Base-by-base conservation (phyloP, 495 filamentous ascomycete genomes). In the Daldinia concentrica region DNA sequence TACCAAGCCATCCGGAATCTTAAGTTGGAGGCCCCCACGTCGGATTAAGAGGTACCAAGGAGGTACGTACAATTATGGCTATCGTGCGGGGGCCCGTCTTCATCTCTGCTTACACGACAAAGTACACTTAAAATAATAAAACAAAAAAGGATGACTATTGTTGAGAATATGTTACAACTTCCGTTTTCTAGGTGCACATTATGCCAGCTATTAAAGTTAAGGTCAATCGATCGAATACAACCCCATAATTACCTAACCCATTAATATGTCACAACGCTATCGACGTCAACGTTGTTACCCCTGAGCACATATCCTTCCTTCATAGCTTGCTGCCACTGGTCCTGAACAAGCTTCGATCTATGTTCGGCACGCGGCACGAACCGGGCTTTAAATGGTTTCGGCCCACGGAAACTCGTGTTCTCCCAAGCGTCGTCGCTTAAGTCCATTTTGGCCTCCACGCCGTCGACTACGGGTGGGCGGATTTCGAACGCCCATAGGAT, bases 401-500 rank as follows among this genome's bases (percentile, higher is more conserved):
- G 66, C 1, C n/a, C 29, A 1, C 17, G 15, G 58, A 62, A 62
- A 5, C 50, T 34, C 6, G 50, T 52, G 19, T 56, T 32, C 36
- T 41, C 66, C 27, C 34, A 69, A 12, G 50, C 66, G 17, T 69
- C 45, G 12, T 63, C 72, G 55, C 74, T 77, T 11, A 71, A 67
- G 43, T 79, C 71, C 6, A 77, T 72, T 14, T 65, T 63, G 6
- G 70, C 69, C 14, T 71, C 60, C 0, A 59, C 64, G 4, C 45
- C 50, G 15, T 54, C 50, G 24, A 54, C 26, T 22, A 54, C 14
- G 14, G 64, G 64, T 22, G 39, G 75, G 24, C 45, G 64, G 62
- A 83, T 78, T n/a, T 79, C 76, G 66, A 82, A 82, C 6, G 70
- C 83, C 85, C 85, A 86, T 1, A 86, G 71, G 11, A 85, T 57